Evolutionary conservation across 495 filamentous ascomycete species (phyloP), one percentile per base, ranked within the genome.

Genomic region (Lentithecium fluviatile): DNA sequence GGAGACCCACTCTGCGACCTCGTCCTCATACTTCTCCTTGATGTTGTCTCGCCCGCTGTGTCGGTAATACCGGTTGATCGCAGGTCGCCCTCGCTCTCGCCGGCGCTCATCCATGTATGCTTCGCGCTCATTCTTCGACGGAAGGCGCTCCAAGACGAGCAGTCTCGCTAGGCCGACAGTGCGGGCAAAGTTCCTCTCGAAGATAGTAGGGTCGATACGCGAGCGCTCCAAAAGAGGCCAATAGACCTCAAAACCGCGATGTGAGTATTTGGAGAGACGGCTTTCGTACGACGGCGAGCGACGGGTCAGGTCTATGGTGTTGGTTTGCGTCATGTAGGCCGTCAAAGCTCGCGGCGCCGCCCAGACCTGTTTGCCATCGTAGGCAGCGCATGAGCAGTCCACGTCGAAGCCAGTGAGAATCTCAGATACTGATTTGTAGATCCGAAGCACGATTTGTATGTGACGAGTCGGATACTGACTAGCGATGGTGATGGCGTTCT

Each of bases 341-440:
- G 80, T 80, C 6, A 95, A 69, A 12, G 87, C 83, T 1, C 89
- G 81, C 8, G 89, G 89, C 10, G 85, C 81, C 20, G 80, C 80
- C 63, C 84, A 90, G 3, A 94, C 88, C 62, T 89, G 85, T 6
- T 79, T 79, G 6, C 90, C 90, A 64, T 92, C 85, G 65, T 88
- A 95, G 2, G 88, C 89, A 17, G 81, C 86, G 61, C 88, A 86
- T 2, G 88, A 86, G 69, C 85, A 90, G 63, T 93, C 88, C 15
- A 94, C 89, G 69, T 94, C 89, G 60, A 94, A 94, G 0, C 89
- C 89, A 11, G 88, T 88, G 8, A 94, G 77, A 52, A 94, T 91
- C 67, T 94, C 88, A 1, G 87, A 83, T 38, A 92, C 70, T 0
- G 86, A 89, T 60, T 87, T 87, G 73, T 95, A 93, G 50, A 93